A percentile compares a stretch with the other conserved stretches of the same genome.
Evolutionary conservation across 1,284 basidiomycete species (phyloP).

Genomic region (Pseudozyma hubeiensis): DNA sequence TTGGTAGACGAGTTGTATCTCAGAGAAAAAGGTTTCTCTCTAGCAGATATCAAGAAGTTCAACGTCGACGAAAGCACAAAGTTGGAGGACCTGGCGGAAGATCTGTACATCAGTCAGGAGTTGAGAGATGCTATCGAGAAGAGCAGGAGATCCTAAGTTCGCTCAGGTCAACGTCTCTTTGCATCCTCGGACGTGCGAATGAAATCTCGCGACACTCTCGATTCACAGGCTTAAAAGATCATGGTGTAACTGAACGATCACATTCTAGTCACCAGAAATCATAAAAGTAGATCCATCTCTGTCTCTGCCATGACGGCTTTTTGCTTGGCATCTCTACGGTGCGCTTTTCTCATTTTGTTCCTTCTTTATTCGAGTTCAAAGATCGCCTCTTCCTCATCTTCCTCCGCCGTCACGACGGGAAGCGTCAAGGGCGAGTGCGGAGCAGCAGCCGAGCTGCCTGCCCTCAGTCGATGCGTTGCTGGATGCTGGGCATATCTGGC

Average conservation of each 20-base stretch:
- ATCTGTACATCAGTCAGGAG: conserved; percentile 63
- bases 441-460: conserved; percentile 28
- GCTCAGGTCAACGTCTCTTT: not conserved
- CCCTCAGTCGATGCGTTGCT: conserved; percentile 39
- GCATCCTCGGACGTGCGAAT: too few species aligned
- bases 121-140: conserved; percentile 53
- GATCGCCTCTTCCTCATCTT: conserved; percentile 64
- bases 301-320: not conserved
- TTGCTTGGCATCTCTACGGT: conserved; percentile 5
- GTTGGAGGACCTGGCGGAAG: conserved; percentile 55
- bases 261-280: not conserved
- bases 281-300: conserved; percentile 7
- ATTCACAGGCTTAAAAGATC: too few species aligned
- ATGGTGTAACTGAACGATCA: too few species aligned
- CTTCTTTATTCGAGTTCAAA: conserved; percentile 64
- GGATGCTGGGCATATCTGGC: conserved; percentile 31
- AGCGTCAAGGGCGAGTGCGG: conserved; percentile 50
- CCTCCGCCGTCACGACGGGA: conserved; percentile 53
- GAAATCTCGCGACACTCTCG: too few species aligned
- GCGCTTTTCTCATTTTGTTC: not conserved
- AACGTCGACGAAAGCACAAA: conserved; percentile 34
- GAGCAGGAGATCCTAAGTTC: not conserved
- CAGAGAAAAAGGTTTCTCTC: conserved; percentile 42
- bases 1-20: conserved; percentile 67
- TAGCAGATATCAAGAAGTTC: conserved; percentile 40